Conservation (phyloP, 2,329 filamentous ascomycete genomes). For the Meredithiella fracta region DNA sequence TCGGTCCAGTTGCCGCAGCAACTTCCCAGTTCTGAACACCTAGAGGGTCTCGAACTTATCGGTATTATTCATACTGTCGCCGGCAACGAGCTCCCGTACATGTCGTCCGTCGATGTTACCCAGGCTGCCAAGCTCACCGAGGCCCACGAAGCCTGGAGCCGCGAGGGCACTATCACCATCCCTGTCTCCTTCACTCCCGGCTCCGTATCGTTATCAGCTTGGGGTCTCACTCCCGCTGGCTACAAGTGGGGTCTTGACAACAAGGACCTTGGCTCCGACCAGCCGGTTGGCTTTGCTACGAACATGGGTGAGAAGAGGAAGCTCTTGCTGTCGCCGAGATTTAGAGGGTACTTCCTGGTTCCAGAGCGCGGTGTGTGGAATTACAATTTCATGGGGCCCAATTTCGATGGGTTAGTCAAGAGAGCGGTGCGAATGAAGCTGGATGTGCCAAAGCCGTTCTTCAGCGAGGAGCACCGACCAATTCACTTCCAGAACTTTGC, state of each 20-base stretch:
- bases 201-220: conserved; percentile 85
- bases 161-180: conserved; percentile 81
- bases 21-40: conserved; percentile 79
- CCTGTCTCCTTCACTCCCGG: conserved; percentile 93
- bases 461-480: conserved; percentile 80
- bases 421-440: conserved; percentile 70
- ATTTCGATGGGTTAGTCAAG: conserved; percentile 79
- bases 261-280: conserved; percentile 79
- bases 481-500: conserved; percentile 96
- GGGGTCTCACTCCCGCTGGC: conserved; percentile 77
- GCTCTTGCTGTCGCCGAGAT: conserved; percentile 79
- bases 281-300: conserved; percentile 84
- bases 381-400: conserved; percentile 92
- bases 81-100: conserved; percentile 88
- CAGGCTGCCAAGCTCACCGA: conserved; percentile 85
- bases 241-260: conserved; percentile 98
- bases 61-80: conserved; percentile 92
- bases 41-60: conserved; percentile 72
- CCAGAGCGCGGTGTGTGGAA: conserved; percentile 88
- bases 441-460: conserved; percentile 79
- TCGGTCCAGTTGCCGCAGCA: conserved; percentile 83
- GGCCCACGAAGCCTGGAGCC: conserved; percentile 57
- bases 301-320: conserved; percentile 92
- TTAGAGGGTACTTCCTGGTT: conserved; percentile 89
- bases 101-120: conserved; percentile 88